Percentiles rank a stretch among this genome's conserved stretches.
phyloP scores from a whole-genome alignment of 257 asterid genomes.

The Primulina eburnea region DNA sequence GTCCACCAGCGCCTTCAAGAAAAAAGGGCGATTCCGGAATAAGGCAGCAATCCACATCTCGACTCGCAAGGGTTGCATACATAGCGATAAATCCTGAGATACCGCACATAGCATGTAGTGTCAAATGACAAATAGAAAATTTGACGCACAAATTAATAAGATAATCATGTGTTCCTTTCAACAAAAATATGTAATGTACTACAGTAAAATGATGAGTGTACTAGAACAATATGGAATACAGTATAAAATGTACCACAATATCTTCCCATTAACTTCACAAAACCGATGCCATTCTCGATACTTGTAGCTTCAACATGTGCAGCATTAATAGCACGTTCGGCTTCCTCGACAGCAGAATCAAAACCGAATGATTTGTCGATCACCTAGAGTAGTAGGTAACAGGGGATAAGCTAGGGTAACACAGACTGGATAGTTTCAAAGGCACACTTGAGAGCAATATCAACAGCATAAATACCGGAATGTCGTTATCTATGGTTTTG shows the following conservation, averaged over 20 bases:
- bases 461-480: slow-evolving; percentile 49
- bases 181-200: not conserved
- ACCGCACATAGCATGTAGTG: not conserved
- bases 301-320: slow-evolving; percentile 99
- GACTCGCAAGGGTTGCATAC: slow-evolving; percentile 93
- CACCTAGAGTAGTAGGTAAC: slow-evolving; percentile 44
- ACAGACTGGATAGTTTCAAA: slow-evolving; percentile 4
- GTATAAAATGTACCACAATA: slow-evolving; percentile 53
- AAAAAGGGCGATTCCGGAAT: slow-evolving; percentile 92
- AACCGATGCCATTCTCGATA: slow-evolving; percentile 83
- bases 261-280: slow-evolving; percentile 91
- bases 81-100: slow-evolving; percentile 79
- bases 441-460: not conserved
- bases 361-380: slow-evolving; percentile 94
- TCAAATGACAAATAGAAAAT: not conserved
- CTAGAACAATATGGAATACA: not conserved
- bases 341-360: slow-evolving; percentile 96
- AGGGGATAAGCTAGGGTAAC: not conserved
- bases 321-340: slow-evolving; percentile 92
- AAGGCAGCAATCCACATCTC: slow-evolving; percentile 93
- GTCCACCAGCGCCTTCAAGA: slow-evolving; percentile 84
- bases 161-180: not conserved
- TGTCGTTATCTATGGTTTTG: slow-evolving; percentile 89
- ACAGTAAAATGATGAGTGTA: not conserved
- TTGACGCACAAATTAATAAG: not conserved